A percentile compares a stretch with the other conserved stretches of the same genome.
These are phyloP conservation scores for Calonectria henricotiae DNA, from an alignment of 2,329 filamentous ascomycete genomes.

Conservation along the genomic window DNA sequence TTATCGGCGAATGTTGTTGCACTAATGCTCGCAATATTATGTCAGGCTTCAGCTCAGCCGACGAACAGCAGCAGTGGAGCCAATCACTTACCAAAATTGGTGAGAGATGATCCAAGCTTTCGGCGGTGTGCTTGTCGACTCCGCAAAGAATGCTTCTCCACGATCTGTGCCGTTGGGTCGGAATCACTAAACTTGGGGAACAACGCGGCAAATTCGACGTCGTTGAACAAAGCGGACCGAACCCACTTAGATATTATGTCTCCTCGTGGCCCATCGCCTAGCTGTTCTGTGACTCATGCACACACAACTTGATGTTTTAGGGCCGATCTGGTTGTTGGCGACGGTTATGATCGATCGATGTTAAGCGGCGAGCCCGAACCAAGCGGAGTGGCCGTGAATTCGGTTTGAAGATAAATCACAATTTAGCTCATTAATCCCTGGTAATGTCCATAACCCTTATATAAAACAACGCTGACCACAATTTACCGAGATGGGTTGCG, in stretches of 20 bases:
- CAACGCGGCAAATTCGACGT: no score
- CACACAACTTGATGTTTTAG: background rate
- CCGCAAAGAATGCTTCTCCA: no score
- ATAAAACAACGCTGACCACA: background rate
- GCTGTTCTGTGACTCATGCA: background rate
- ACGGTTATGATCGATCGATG: background rate
- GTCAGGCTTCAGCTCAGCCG: background rate
- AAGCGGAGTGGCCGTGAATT: conserved; percentile 2
- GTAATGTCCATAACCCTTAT: background rate
- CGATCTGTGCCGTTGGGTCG: no score
- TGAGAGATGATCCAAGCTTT: background rate
- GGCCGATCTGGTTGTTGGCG: background rate
- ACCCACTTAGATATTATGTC: background rate
- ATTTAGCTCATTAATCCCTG: background rate
- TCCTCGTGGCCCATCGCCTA: background rate
- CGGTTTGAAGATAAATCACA: conserved; percentile 15
- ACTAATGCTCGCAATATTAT: background rate
- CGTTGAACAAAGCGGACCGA: no score
- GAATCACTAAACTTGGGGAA: background rate
- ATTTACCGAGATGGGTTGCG: conserved; percentile 1
- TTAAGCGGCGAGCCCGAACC: background rate
- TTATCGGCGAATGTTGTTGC: background rate
- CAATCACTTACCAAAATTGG: background rate
- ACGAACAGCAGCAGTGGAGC: background rate
- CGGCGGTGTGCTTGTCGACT: no score